Conservation (phyloP, 208 protist species). For the Leishmania mexicana region DNA sequence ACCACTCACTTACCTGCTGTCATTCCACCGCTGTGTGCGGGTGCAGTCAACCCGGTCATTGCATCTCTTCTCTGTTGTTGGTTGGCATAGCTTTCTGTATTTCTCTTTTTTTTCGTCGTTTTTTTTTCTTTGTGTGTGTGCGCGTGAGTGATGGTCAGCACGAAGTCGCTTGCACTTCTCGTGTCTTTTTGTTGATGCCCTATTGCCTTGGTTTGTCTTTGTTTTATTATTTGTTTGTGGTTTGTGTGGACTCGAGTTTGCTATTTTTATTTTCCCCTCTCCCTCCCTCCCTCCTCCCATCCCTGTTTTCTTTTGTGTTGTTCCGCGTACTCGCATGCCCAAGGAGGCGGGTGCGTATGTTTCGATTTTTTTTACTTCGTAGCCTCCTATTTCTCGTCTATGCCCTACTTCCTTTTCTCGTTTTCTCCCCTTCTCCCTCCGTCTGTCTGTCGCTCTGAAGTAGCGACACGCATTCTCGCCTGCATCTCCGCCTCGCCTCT, state of each 20-base stretch:
- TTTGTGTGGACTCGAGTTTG: no score
- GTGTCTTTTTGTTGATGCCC: neutral
- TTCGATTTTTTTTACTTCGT: no score
- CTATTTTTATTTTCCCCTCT: neutral
- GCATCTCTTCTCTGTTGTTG: no score
- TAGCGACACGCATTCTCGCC: neutral
- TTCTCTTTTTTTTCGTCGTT: constrained; percentile 14
- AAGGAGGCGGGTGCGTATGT: neutral
- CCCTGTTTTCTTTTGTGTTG: neutral
- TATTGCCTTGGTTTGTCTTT: neutral
- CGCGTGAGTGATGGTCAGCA: neutral
- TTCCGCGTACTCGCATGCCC: neutral
- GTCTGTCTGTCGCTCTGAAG: neutral
- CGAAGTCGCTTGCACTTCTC: no score
- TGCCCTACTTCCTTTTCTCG: neutral
- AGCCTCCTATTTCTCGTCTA: neutral
- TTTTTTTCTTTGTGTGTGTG: neutral
- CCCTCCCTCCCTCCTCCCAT: neutral
- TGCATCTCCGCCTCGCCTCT: neutral
- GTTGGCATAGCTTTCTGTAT: neutral
- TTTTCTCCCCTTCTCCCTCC: neutral
- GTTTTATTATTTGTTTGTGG: neutral
- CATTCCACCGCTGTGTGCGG: no score
- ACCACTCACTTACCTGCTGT: no score
- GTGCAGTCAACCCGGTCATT: no score